Evolutionary conservation across 2,329 filamentous ascomycete genomes (phyloP).

Genomic region (Diaporthe australafricana): DNA sequence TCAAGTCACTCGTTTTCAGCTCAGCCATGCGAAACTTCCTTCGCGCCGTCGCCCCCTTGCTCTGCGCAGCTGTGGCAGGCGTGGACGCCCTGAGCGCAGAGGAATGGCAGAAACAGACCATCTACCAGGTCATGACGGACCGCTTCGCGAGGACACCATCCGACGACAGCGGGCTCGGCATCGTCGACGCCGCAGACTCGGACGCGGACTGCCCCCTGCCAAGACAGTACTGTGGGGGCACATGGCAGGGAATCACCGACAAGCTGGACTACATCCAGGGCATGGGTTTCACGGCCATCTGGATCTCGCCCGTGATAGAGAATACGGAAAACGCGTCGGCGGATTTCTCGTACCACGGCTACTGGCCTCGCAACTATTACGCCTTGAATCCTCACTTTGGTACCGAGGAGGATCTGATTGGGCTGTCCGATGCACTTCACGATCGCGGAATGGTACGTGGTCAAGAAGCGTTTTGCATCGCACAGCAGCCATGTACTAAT

Average conservation of each 20-base stretch:
- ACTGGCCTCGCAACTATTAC: conserved; percentile 16
- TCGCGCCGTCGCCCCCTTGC: neutral
- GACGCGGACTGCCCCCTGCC: conserved; percentile 3
- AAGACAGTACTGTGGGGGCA: conserved; percentile 19
- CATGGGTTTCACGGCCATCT: conserved; percentile 22
- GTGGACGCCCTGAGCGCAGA: conserved; percentile 6
- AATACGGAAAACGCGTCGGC: conserved; percentile 36
- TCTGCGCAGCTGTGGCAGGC: conserved; percentile 1
- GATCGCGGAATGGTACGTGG: conserved; percentile 42
- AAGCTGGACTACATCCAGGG: conserved; percentile 26
- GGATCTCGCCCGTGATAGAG: conserved; percentile 28
- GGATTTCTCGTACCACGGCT: conserved; percentile 40
- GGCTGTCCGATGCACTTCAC: neutral
- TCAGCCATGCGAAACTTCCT: neutral
- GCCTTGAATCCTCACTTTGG: conserved; percentile 26
- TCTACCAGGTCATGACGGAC: conserved; percentile 24
- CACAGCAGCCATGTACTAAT: neutral
- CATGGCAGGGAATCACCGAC: conserved; percentile 22
- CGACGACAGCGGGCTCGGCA: neutral
- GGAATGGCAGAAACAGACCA: conserved; percentile 28
- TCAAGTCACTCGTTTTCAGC: neutral
- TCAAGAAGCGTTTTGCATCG: too few species aligned
- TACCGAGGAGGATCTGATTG: conserved; percentile 15
- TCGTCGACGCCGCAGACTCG: neutral
- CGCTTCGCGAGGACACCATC: conserved; percentile 9